Conservation (phyloP, 116 monocot species). For the Zostera marina region DNA sequence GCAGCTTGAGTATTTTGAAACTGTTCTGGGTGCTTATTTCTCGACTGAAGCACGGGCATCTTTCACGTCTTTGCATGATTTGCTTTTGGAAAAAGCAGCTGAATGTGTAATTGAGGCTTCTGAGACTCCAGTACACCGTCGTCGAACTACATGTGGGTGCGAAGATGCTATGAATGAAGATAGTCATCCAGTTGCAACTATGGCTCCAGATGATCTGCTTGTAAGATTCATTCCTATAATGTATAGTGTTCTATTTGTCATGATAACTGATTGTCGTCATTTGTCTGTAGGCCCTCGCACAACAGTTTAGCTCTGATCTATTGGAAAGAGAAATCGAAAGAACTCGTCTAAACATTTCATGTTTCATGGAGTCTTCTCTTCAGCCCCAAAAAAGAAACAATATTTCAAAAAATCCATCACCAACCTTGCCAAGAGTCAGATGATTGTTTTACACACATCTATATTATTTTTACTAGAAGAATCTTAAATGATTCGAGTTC, state of each 20-base stretch:
- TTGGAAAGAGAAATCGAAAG: slow-evolving; percentile 74
- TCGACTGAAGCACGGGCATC: slow-evolving; percentile 63
- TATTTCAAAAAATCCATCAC: slow-evolving; percentile 11
- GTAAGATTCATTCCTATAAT: slow-evolving; percentile 24
- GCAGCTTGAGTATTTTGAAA: slow-evolving; percentile 96
- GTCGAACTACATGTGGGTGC: slow-evolving; percentile 73
- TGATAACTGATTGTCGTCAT: background rate
- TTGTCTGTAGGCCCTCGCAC: slow-evolving; percentile 55
- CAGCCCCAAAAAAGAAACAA: slow-evolving; percentile 24
- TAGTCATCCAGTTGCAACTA: slow-evolving; percentile 27
- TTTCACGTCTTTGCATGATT: slow-evolving; percentile 68
- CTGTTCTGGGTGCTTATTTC: slow-evolving; percentile 65
- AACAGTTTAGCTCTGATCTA: slow-evolving; percentile 55
- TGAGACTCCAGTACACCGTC: slow-evolving; percentile 73
- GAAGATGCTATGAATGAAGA: slow-evolving; percentile 86
- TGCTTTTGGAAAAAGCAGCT: slow-evolving; percentile 73
- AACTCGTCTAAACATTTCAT: slow-evolving; percentile 78
- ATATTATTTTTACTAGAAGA: too few species aligned
- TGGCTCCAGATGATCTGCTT: slow-evolving; percentile 83
- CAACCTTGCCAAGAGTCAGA: too few species aligned
- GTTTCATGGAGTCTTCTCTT: slow-evolving; percentile 70
- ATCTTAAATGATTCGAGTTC: too few species aligned
- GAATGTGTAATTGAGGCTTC: slow-evolving; percentile 43
- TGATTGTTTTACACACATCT: too few species aligned
- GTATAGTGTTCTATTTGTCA: background rate